Base-by-base conservation (phyloP, 345 rosid species). In the Acer negundo region DNA sequence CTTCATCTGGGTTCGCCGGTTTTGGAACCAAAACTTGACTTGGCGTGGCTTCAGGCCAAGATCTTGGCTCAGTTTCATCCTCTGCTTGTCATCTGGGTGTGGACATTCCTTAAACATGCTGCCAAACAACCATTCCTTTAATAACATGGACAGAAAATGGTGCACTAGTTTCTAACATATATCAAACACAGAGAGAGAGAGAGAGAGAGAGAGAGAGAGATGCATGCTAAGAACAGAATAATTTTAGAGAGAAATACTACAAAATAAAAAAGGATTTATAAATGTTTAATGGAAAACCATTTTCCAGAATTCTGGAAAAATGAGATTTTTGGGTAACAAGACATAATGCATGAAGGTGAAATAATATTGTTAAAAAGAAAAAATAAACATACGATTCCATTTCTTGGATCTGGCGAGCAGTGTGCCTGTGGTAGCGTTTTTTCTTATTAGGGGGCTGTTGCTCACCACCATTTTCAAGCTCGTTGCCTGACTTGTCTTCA, bases 1-100 rank as follows among this genome's bases (percentile, higher is more conserved):
- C 98, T 97, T 97, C 94, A 90, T 85, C 78, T 97, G 99, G 68
- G 99, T 97, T 62, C 99, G 97, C 15, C 95, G 90, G 83, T 94
- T 97, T 86, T 97, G 99, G 85, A 94, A 97, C 99, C 98, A 94
- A 76, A 97, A 97, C 92, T 97, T 97, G 80, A 97, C 97, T 85
- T 97, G 98, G 40, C 97, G 91, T 46, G 99, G 97, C 80, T 90
- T 90, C 24, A 97, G 91, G n/a, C 97, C 97, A 38, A 97, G 92
- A 2, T 97, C 99, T 40, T 89, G 89, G 85, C 99, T 93, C 58
- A 97, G 85, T 84, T 82, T 89, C 88, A 79, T 80, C 84, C 97
- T 88, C 80, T 97, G 99, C 77, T 93, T 94, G 84, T 97, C 97
- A 63, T 94, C 98, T 19, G 99, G 99, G 79, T 97, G 99, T 7